Base-by-base conservation (phyloP, 768 basidiomycete genomes). In the Amylocystis lapponica region DNA sequence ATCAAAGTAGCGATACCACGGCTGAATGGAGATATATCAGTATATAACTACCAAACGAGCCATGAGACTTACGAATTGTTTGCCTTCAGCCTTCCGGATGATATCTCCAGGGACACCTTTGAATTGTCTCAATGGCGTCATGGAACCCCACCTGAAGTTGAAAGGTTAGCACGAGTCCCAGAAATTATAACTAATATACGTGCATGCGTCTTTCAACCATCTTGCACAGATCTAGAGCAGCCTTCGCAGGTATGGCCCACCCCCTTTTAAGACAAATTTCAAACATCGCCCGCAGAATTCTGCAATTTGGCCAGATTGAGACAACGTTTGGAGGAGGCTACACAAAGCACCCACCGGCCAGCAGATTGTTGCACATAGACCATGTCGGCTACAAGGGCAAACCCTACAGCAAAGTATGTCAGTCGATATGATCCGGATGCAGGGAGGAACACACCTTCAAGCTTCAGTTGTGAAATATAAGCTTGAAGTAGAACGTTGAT, bases 291-390 rank as follows among this genome's bases (percentile, higher is more conserved):
- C 93, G 90, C 29, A 98, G 68, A 55, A 98, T 96, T 55, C 86
- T 86, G 25, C 6, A 19, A 26, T 16, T 41, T 30, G 38, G 12
- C 9, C 16, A 46, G 19, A 59, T 36, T 30, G 40, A 36, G 22
- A 31, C 14, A 36, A 36, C 6, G 7, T 3, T 17, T 13, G 6
- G 23, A 33, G 25, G n/a, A 17, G 19, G 2, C 22, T 12, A 36
- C 6, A 26, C 2, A 26, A 39, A n/a, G 13, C 5, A 60, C 72
- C 43, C 46, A 85, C 75, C 90, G 86, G 37, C 96, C 96, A 2
- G 96, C 96, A 7, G 93, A 96, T 56, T 99, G 96, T 46, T 93
- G 90, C 3, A 99, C 86, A 58, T 93, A 98, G 8, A 99, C 91
- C 89, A 90, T 92, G 51, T 92, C 87, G 0, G 88, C 86, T 2